A percentile compares a stretch with the other conserved stretches of the same genome.
Conservation (phyloP, 192 early-diverging fungal genomes). For the Umbelopsis sp. region DNA sequence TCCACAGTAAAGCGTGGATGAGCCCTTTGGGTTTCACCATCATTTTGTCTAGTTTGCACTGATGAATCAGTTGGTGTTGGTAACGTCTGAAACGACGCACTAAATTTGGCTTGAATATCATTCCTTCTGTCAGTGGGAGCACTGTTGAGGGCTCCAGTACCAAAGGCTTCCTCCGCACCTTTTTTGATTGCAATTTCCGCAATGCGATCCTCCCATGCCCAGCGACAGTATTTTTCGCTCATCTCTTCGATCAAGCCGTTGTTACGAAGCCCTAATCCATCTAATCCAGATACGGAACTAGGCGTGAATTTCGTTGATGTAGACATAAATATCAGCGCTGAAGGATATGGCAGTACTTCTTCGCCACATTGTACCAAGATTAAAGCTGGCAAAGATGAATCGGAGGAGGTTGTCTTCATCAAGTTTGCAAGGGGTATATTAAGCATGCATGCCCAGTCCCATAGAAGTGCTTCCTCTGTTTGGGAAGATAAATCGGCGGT, state of each 20-base stretch:
- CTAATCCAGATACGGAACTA: constrained; percentile 27
- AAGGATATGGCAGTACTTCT: constrained; percentile 27
- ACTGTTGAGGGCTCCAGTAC: neutral
- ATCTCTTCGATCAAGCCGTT: constrained; percentile 33
- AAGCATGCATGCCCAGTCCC: constrained; percentile 24
- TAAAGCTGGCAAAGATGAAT: neutral
- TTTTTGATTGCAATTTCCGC: neutral
- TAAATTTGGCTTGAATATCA: neutral
- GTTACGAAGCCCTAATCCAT: constrained; percentile 21
- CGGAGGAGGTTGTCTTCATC: neutral
- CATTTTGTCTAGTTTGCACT: neutral
- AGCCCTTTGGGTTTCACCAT: too few relatives aligned
- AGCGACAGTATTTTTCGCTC: constrained; percentile 32
- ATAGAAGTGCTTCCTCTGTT: constrained; percentile 21
- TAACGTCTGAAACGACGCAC: neutral
- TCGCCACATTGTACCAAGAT: neutral
- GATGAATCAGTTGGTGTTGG: neutral
- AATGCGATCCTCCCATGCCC: constrained; percentile 26
- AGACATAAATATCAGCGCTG: constrained; percentile 22
- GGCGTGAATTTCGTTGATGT: constrained; percentile 22
- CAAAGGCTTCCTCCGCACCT: constrained; percentile 5
- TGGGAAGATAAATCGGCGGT: constrained; percentile 9
- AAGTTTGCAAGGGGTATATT: constrained; percentile 23
- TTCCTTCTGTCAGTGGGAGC: neutral
- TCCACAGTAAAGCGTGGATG: constrained; percentile 1